These are phyloP conservation scores for Solanum chacoense DNA, from an alignment of 305 asterid species.

Conservation along the genomic window DNA sequence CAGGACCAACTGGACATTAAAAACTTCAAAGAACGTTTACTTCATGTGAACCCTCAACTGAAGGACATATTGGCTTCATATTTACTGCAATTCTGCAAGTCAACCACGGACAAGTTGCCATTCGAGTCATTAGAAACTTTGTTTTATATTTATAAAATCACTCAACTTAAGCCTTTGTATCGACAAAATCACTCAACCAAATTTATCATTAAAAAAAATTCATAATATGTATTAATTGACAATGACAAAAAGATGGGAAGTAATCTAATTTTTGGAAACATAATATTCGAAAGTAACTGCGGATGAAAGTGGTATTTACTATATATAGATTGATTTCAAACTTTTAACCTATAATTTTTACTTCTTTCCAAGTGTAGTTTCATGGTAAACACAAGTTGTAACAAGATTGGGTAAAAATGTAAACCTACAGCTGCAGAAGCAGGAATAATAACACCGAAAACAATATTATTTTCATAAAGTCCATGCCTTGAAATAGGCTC, in stretches of 20 bases:
- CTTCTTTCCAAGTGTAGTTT: not conserved
- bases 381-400: not conserved
- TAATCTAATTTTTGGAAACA: not conserved
- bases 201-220: no score
- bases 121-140: not conserved
- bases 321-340: not conserved
- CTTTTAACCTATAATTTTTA: not conserved
- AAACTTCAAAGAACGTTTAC: not conserved
- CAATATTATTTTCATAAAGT: not conserved
- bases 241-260: not conserved
- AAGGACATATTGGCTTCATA: not conserved
- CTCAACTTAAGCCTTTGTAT: not conserved
- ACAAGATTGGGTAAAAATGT: not conserved
- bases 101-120: not conserved
- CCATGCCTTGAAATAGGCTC: not conserved
- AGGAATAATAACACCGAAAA: not conserved
- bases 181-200: not conserved
- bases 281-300: not conserved
- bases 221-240: not conserved
- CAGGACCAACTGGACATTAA: not conserved
- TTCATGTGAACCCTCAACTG: not conserved
- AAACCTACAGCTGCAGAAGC: not conserved
- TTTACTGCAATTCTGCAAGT: not conserved
- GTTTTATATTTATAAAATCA: not conserved
- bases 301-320: not conserved